Evolutionary conservation across 2,329 filamentous ascomycete species (phyloP).

Genomic region (Ceratocystis eucalypticola): DNA sequence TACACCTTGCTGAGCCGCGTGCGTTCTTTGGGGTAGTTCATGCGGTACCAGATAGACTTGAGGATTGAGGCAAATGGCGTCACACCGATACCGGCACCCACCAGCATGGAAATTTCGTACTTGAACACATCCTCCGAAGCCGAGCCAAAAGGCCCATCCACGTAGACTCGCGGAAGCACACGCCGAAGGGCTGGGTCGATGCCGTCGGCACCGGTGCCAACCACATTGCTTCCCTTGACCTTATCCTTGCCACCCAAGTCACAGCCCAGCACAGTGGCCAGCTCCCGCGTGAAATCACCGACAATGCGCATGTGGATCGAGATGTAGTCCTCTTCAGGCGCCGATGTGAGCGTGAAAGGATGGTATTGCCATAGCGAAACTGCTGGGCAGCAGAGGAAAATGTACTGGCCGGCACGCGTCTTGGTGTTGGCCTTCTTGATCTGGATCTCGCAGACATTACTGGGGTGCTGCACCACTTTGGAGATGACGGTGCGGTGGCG

Average conservation of each 20-base stretch:
- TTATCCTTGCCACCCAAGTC: slow-evolving; percentile 39
- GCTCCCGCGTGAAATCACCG: slow-evolving; percentile 64
- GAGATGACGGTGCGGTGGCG: slow-evolving; percentile 75
- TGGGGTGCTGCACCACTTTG: slow-evolving; percentile 80
- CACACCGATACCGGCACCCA: slow-evolving; percentile 70
- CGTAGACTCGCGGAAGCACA: slow-evolving; percentile 64
- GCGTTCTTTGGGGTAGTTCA: slow-evolving; percentile 74
- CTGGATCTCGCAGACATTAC: slow-evolving; percentile 80
- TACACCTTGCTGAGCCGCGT: slow-evolving; percentile 74
- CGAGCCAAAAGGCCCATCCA: slow-evolving; percentile 75
- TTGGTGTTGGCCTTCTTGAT: slow-evolving; percentile 83
- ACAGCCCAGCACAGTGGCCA: slow-evolving; percentile 61
- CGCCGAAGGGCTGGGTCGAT: slow-evolving; percentile 59
- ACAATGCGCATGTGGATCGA: slow-evolving; percentile 72
- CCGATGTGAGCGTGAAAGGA: slow-evolving; percentile 73
- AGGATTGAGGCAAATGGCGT: slow-evolving; percentile 79
- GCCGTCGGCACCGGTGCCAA: slow-evolving; percentile 49
- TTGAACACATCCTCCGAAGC: slow-evolving; percentile 85
- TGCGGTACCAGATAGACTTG: slow-evolving; percentile 87
- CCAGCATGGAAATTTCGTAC: slow-evolving; percentile 67
- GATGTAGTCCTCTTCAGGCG: slow-evolving; percentile 81
- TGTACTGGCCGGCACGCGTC: slow-evolving; percentile 72
- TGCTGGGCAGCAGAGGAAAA: slow-evolving; percentile 77
- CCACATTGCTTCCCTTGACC: slow-evolving; percentile 47
- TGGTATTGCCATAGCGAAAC: slow-evolving; percentile 83